These are phyloP conservation scores for Orbilia quercus DNA, from an alignment of 2,329 filamentous ascomycete species.

Conservation along the genomic window DNA sequence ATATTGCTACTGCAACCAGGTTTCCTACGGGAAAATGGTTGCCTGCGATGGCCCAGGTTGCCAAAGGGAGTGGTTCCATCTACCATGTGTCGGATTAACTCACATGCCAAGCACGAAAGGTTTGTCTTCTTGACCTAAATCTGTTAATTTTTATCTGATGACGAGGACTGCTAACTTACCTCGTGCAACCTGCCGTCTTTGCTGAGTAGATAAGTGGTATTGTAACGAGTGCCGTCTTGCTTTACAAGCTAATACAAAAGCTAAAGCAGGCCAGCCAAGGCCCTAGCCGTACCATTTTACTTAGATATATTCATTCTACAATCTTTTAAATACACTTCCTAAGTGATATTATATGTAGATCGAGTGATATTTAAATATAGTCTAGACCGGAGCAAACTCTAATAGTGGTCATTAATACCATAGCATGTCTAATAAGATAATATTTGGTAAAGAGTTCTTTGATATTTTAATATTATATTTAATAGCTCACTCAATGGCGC, in stretches of 20 bases:
- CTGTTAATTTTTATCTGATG: conserved; percentile 3
- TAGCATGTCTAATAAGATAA: no score
- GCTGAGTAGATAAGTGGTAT: conserved; percentile 78
- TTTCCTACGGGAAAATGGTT: conserved; percentile 89
- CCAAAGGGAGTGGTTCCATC: conserved; percentile 86
- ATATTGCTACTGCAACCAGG: conserved; percentile 84
- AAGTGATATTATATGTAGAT: no score
- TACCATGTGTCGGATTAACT: conserved; percentile 82
- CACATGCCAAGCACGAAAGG: conserved; percentile 80
- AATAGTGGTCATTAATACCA: no score
- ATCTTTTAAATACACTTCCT: no score
- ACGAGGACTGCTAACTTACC: background rate
- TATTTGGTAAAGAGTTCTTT: no score
- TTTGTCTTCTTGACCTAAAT: conserved; percentile 67
- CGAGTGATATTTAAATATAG: no score
- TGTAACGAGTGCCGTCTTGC: conserved; percentile 73
- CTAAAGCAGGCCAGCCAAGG: conserved; percentile 32
- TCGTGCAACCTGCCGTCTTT: conserved; percentile 2
- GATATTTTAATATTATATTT: no score
- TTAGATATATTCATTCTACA: no score
- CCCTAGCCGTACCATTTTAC: no score
- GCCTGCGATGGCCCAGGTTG: conserved; percentile 86
- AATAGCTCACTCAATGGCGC: no score
- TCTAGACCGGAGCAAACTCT: no score
- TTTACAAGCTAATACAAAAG: conserved; percentile 18